phyloP scores from a whole-genome alignment of 2,329 filamentous ascomycete genomes.

The Knufia petricola region DNA sequence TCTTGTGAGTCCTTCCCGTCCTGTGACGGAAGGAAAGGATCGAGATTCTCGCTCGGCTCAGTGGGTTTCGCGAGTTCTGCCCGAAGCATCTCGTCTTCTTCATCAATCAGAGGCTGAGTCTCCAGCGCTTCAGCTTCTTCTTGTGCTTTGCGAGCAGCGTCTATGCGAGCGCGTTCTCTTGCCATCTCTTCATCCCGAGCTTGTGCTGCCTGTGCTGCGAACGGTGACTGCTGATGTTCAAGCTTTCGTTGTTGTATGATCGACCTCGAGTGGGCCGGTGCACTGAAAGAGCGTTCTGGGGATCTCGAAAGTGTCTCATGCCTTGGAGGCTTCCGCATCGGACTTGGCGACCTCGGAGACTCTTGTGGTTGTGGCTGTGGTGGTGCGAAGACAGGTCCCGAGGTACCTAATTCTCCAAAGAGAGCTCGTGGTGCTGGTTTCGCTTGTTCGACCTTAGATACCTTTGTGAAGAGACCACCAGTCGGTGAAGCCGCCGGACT shows the following conservation, averaged over 20 bases:
- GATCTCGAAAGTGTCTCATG: conserved; percentile 27
- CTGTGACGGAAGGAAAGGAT: conserved; percentile 41
- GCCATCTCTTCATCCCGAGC: conserved; percentile 17
- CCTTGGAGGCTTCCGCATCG: conserved; percentile 29
- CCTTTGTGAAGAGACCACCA: conserved; percentile 33
- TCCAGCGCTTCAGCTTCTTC: conserved; percentile 27
- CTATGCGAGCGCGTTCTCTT: conserved; percentile 19
- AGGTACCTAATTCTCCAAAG: conserved; percentile 37
- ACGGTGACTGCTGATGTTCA: conserved; percentile 25
- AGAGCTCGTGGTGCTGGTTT: conserved; percentile 27
- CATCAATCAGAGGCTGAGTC: conserved; percentile 34
- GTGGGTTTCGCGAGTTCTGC: conserved; percentile 36
- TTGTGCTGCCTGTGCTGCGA: conserved; percentile 18
- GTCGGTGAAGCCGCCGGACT: conserved; percentile 31
- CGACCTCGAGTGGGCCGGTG: conserved; percentile 30
- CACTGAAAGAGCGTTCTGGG: conserved; percentile 30
- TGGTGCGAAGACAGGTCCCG: conserved; percentile 29
- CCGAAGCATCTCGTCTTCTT: conserved; percentile 39
- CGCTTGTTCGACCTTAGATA: conserved; percentile 25
- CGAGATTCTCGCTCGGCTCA: conserved; percentile 34
- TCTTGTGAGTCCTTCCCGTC: conserved; percentile 22
- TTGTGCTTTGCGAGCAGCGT: conserved; percentile 15
- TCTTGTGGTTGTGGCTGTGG: conserved; percentile 26
- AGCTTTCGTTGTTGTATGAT: conserved; percentile 33
- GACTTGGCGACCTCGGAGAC: conserved; percentile 38